Evolutionary conservation across 192 early-diverging fungal species (phyloP), one percentile per base, ranked within the genome.

Genomic region (Spizellomyces sp.): DNA sequence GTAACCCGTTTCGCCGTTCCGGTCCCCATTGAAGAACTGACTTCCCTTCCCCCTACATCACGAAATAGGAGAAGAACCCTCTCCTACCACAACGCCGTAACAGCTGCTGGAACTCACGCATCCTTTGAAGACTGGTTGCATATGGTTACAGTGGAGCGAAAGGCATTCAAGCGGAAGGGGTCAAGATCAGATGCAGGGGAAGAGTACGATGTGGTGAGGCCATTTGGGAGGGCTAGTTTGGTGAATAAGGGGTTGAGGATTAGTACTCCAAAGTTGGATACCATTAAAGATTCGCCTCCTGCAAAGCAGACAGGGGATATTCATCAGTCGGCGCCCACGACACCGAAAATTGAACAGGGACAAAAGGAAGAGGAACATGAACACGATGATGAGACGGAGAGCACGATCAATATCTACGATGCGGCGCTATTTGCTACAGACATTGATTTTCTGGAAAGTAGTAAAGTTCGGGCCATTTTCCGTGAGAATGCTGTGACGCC

Each of bases 371-470:
- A 48, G 9, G 48, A 70, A 21, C 27, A 36, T 36, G 27, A 36
- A 36, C 27, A 36, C 0, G 67, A 69, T 12, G 67, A 69, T 8
- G 67, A 69, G 45, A n/a, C 17, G 8, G 45, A 52, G 27, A 22
- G 52, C 21, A 44, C 48, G 43, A 22, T 45, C 36, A 43, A 47
- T n/a, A 66, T 66, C 46, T 66, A 73, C n/a, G 82, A 88, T 65
- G 86, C 86, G 5, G 45, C 79, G 7, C 73, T 85, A 2, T 84
- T 88, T 70, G 85, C 82, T 4, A 88, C 85, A 12, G 86, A 88
- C 67, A 85, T 83, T 64, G 86, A 88, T 67, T 88, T 85, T 70
- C 69, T 88, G 67, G 86, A 88, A 66, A 69, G 65, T 10, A 74
- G 79, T 2, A 74, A 73, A 47, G 75, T 83, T 10, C 75, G 86